Evolutionary conservation across 2,329 filamentous ascomycete species (phyloP).

Genomic region (Xylariales sp.): DNA sequence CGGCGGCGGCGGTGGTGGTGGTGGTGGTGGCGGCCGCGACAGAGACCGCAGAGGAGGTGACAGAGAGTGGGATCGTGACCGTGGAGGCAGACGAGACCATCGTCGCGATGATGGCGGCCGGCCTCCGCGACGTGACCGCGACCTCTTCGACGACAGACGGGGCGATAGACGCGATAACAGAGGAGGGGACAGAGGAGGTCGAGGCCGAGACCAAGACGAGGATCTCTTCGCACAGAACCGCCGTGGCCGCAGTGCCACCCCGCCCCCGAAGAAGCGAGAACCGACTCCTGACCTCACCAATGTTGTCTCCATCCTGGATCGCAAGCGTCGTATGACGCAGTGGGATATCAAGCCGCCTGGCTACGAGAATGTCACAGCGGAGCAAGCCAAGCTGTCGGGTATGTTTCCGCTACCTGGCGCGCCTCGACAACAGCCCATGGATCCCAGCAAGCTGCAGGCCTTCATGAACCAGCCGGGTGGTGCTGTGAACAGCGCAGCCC

Average conservation of each 20-base stretch:
- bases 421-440: conserved; percentile 91
- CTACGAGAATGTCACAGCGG: conserved; percentile 96
- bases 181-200: conserved; percentile 33
- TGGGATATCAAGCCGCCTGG: conserved; percentile 99
- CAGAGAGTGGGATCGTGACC: conserved; percentile 63
- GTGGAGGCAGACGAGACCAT: conserved; percentile 36
- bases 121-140: conserved; percentile 51
- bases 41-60: conserved; percentile 36
- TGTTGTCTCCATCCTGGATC: conserved; percentile 73
- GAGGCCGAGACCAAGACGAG: conserved; percentile 39
- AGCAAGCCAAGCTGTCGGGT: conserved; percentile 96
- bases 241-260: conserved; percentile 69
- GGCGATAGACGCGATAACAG: conserved; percentile 36
- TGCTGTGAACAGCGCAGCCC: conserved; percentile 64
- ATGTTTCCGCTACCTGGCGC: conserved; percentile 98
- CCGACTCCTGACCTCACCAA: conserved; percentile 93
- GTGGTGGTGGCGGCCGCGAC: conserved; percentile 46
- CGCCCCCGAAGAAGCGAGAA: conserved; percentile 85
- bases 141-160: conserved; percentile 59
- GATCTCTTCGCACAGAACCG: conserved; percentile 47
- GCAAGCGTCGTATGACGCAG: conserved; percentile 90
- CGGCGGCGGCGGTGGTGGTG: conserved; percentile 66
- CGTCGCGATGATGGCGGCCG: conserved; percentile 54
- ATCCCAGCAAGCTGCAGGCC: conserved; percentile 86
- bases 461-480: conserved; percentile 89